Base-by-base conservation (phyloP, 2,329 filamentous ascomycete species). In the Apiospora marii region DNA sequence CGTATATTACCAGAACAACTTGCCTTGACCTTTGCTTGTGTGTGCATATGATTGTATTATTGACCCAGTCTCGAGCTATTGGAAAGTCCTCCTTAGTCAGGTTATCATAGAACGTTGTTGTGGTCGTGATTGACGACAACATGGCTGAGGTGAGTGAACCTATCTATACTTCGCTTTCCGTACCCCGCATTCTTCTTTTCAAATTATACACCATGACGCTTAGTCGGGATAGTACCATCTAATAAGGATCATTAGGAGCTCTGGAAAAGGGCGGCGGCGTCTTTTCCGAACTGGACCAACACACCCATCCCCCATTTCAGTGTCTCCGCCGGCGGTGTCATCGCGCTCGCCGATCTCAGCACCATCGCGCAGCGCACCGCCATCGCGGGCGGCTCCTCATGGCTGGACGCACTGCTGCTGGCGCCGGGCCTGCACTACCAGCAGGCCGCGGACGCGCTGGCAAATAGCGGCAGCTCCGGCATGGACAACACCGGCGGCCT, bases 351-450 rank as follows among this genome's bases (percentile, higher is more conserved):
- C 4, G 89, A 91, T 73, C 84, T 92, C 51, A 83, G 84, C 48
- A 89, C 87, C 2, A 83, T 91, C 37, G 87, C 88, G 7, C 82
- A 87, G 67, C 85, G 89, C 8, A 91, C 90, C 2, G 86, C 85
- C 22, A 83, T 91, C 64, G 86, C 84, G 2, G 90, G 90, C 37
- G 88, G 87, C 3, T 87, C 88, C 0, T 86, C 85, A 2, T 88
- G 87, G 83, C 81, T 90, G 0, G 90, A 92, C 78, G 82, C 82
- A 10, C 82, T 92, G 14, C 82, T 91, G 16, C 83, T 92, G 3
- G 89, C 87, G 1, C 90, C 90, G 0, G 90, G 90, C 0, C 77
- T 92, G 69, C 90, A 92, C 79, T 87, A 87, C 75, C 89, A 92
- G 75, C 88, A 91, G 75, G 84, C 86, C 4, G 89, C 88, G 13